A percentile compares a stretch with the other conserved stretches of the same genome.
phyloP scores from a whole-genome alignment of 129 eudicot species.

The Flaveria trinervia region DNA sequence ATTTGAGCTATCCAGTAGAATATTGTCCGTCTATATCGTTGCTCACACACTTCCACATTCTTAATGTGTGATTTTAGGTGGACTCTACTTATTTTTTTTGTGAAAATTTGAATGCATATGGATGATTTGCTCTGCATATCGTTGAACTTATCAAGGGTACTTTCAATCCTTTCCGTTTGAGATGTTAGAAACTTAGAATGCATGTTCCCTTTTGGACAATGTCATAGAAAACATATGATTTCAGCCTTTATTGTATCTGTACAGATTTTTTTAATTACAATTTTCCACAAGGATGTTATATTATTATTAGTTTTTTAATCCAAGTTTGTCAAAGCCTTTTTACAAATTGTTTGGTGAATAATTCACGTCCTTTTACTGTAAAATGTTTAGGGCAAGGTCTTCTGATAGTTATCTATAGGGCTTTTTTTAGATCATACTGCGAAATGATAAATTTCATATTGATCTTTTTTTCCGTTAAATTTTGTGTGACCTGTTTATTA shows the following conservation, averaged over 20 bases:
- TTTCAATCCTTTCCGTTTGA: not conserved
- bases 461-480: no score
- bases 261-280: no score
- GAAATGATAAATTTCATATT: no score
- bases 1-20: slow-evolving; percentile 12
- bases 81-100: not conserved
- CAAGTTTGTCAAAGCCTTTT: no score
- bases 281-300: no score
- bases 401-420: no score
- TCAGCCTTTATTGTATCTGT: not conserved
- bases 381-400: no score
- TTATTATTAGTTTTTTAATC: no score
- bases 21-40: not conserved
- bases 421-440: no score
- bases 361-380: no score
- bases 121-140: not conserved
- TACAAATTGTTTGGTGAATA: no score
- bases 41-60: not conserved
- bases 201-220: not conserved
- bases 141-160: not conserved
- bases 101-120: not conserved
- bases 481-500: no score
- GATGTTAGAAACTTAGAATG: not conserved
- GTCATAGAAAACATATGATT: not conserved
- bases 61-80: not conserved